Percentiles rank a stretch among this genome's conserved stretches.
These are phyloP conservation scores for Mycosphaerella sp. DNA, from an alignment of 2,329 filamentous ascomycete species.

Conservation along the genomic window DNA sequence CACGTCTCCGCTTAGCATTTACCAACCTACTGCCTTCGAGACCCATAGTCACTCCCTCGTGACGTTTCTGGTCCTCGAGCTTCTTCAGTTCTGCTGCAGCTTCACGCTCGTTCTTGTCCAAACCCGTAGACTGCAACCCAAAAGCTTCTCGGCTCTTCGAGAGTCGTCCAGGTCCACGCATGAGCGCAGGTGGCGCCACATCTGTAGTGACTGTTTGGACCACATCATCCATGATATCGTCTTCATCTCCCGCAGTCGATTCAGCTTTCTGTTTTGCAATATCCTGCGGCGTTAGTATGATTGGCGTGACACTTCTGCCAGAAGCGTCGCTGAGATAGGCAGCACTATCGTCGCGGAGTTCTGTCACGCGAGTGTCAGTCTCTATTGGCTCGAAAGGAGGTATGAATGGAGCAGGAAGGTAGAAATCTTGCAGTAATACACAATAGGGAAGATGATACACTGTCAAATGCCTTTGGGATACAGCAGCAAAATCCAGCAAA, in stretches of 20 bases:
- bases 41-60: slow-evolving; percentile 50
- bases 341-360: slow-evolving; percentile 26
- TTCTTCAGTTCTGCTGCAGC: slow-evolving; percentile 44
- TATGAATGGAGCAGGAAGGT: background rate
- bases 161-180: slow-evolving; percentile 9
- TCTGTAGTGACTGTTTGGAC: background rate
- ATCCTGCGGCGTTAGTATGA: slow-evolving; percentile 23
- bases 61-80: slow-evolving; percentile 46
- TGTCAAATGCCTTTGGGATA: background rate
- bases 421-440: slow-evolving; percentile 3
- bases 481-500: background rate
- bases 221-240: background rate
- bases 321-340: slow-evolving; percentile 45
- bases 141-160: slow-evolving; percentile 2
- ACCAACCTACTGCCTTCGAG: slow-evolving; percentile 49
- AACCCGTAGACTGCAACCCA: slow-evolving; percentile 1
- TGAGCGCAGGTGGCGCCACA: slow-evolving; percentile 6
- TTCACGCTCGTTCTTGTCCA: slow-evolving; percentile 38
- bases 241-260: slow-evolving; percentile 1
- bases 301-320: slow-evolving; percentile 45
- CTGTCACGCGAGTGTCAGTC: slow-evolving; percentile 19
- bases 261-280: slow-evolving; percentile 6
- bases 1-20: slow-evolving; percentile 46
- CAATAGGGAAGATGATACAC: background rate
- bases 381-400: background rate